Conservation (phyloP, 306 rosid genomes). For the Adenanthera pavonina region DNA sequence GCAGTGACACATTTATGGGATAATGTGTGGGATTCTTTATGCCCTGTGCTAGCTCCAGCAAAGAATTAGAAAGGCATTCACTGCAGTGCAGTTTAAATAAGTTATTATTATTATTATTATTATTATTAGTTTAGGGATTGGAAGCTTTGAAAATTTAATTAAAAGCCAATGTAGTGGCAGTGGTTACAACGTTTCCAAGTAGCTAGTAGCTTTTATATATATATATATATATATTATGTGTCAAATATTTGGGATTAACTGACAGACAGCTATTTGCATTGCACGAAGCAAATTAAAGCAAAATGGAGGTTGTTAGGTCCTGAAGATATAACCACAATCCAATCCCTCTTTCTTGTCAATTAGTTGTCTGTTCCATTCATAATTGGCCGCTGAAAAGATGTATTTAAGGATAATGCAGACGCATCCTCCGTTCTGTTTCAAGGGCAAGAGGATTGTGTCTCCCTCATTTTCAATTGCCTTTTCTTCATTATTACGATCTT, state of each 20-base stretch:
- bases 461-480: conserved; percentile 61
- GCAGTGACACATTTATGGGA: background rate
- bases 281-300: conserved; percentile 35
- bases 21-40: conserved; percentile 28
- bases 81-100: background rate
- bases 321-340: background rate
- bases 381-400: conserved; percentile 53
- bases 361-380: conserved; percentile 53
- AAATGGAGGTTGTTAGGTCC: background rate
- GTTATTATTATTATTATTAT: background rate
- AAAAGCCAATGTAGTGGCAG: conserved; percentile 26
- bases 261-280: conserved; percentile 32
- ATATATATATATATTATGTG: background rate
- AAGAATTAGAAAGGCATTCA: conserved; percentile 1
- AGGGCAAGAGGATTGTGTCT: conserved; percentile 75
- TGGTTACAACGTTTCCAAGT: conserved; percentile 47
- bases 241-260: conserved; percentile 20
- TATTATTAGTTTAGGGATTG: conserved; percentile 31
- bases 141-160: conserved; percentile 37
- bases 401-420: conserved; percentile 52
- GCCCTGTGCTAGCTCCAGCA: conserved; percentile 5
- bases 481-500: conserved; percentile 55
- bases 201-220: background rate
- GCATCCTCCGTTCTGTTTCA: conserved; percentile 58
- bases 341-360: conserved; percentile 57